Conservation (phyloP, 306 rosid genomes). For the Oemleria cerasiformis region DNA sequence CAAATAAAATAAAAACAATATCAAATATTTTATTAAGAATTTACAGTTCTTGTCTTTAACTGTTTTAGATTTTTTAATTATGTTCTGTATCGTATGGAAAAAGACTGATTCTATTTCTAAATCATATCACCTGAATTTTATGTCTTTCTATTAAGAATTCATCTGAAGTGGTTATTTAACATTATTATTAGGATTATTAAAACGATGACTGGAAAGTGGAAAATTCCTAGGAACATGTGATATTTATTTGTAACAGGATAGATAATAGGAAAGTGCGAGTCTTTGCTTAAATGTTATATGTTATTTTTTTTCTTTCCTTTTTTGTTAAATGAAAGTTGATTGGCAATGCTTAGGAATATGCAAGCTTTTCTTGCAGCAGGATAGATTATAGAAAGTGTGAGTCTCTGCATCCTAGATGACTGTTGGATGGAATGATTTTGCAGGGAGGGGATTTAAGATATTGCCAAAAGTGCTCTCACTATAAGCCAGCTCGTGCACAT, state of each 20-base stretch:
- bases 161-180: not conserved
- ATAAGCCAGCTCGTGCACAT: slow-evolving; percentile 98
- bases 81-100: not conserved
- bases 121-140: not conserved
- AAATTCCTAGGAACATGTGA: not conserved
- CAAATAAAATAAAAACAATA: no score
- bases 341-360: not conserved
- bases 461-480: slow-evolving; percentile 91
- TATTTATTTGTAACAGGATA: not conserved
- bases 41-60: not conserved
- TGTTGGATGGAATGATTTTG: slow-evolving; percentile 21
- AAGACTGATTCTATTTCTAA: not conserved
- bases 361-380: not conserved
- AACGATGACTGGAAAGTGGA: not conserved
- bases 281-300: not conserved
- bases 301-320: no score
- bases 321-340: not conserved
- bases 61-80: not conserved
- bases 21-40: not conserved
- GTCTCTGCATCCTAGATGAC: slow-evolving; percentile 6
- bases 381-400: slow-evolving; percentile 1
- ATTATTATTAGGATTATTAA: not conserved
- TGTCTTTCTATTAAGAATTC: not conserved
- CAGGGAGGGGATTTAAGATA: slow-evolving; percentile 97
- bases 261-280: not conserved